Conservation (phyloP, 176 grass and related monocot species). For the Oryza glumipatula region DNA sequence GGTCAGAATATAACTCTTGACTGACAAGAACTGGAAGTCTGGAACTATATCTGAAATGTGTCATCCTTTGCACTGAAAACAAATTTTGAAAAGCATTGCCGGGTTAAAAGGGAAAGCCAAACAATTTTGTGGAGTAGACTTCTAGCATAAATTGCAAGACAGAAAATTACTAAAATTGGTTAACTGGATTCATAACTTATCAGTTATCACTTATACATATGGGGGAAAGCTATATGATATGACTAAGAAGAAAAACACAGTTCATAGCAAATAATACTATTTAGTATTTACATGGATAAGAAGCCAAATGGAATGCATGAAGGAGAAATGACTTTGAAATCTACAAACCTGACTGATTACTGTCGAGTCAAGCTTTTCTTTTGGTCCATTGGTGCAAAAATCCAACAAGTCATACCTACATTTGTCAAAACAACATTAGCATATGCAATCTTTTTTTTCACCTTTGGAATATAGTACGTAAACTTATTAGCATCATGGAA, state of each 20-base stretch:
- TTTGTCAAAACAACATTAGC: constrained; percentile 4
- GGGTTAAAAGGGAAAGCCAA: background rate
- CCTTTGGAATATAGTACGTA: background rate
- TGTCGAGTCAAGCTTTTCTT: constrained; percentile 94
- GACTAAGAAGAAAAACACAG: background rate
- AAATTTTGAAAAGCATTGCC: background rate
- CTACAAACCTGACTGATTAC: constrained; percentile 90
- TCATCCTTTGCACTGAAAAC: background rate
- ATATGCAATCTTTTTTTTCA: background rate
- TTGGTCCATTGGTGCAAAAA: constrained; percentile 91
- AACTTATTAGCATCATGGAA: constrained; percentile 2
- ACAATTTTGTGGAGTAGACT: background rate
- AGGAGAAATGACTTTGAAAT: constrained; percentile 24
- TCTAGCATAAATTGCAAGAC: background rate
- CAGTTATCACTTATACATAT: background rate
- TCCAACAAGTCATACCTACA: constrained; percentile 85
- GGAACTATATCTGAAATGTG: background rate
- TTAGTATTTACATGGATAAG: constrained; percentile 15
- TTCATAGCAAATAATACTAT: constrained; percentile 1
- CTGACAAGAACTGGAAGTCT: background rate
- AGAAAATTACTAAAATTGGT: background rate
- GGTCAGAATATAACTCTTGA: constrained; percentile 25
- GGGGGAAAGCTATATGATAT: background rate
- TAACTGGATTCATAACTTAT: background rate
- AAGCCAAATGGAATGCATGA: background rate